Evolutionary conservation across 1,284 basidiomycete species (phyloP), one percentile per base, ranked within the genome.

Genomic region (Meripilus lineatus): DNA sequence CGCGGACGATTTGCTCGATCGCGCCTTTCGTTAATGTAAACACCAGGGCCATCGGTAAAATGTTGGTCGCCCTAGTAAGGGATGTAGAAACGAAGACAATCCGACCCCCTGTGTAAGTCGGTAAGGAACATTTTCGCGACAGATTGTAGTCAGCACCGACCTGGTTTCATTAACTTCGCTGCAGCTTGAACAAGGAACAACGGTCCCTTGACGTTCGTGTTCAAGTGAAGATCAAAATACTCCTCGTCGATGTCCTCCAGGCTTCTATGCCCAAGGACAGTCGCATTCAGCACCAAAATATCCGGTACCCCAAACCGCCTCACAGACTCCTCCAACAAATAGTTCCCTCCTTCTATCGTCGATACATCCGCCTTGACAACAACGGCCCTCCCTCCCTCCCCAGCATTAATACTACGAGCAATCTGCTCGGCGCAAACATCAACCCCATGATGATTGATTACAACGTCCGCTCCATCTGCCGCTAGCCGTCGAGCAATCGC

Each of bases 41-140:
- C 42, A 71, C 63, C 18, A 80, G 66, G 11, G 68, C 67, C 46
- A 72, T 72, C 2, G 78, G 69, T 2, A 66, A 57, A 21, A 78
- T 59, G 57, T 62, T 59, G 2, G 72, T 66, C 6, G 69, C 64
- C 11, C 51, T 55, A 3, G 74, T 73, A 43, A 81, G 58, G 40
- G 71, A 71, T 4, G 71, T 69, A 0, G 77, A 78, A 57, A 79
- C 69, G 58, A 79, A 77, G 41, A 81, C 69, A 42, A 81, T 68
- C 4, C 75, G 67, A 3, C 74, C 69, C 10, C 75, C 76, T 58
- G 66, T 0, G 38, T 30, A 17, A 39, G 15, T 17, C n/a, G 17
- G 37, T 18, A 32, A n/a, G 23, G 14, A 21, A 44, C 22, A n/a
- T 10, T 30, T 4, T 23, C 28, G 18, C 11, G 34, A 21, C 26